Evolutionary conservation across 148 eudicot genomes (phyloP).

Genomic region (Rhododendron ferrugineum): DNA sequence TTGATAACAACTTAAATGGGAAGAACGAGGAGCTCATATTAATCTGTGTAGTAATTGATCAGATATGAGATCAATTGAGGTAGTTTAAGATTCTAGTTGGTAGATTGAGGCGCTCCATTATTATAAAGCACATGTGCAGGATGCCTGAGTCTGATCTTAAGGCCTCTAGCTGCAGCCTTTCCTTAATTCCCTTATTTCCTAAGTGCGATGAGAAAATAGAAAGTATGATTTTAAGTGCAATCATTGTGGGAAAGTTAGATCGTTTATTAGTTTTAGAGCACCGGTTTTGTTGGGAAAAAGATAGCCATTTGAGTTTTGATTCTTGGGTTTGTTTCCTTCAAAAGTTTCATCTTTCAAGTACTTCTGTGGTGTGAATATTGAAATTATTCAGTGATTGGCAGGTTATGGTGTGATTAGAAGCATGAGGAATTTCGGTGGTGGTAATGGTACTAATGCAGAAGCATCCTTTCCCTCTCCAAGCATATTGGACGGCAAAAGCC

Average conservation of each 20-base stretch:
- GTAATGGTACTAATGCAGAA: conserved; percentile 27
- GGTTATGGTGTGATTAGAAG: conserved; percentile 49
- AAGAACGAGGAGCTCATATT: not conserved
- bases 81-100: not conserved
- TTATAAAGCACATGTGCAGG: not conserved
- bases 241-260: not conserved
- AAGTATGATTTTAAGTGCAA: not conserved
- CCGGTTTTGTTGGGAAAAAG: not conserved
- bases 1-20: not conserved
- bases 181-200: not conserved
- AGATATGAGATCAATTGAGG: not conserved
- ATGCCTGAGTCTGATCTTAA: not conserved
- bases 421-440: conserved; percentile 37
- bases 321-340: not conserved
- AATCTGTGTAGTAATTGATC: not conserved
- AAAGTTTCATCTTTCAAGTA: not conserved
- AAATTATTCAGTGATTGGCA: conserved; percentile 27
- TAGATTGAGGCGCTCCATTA: not conserved
- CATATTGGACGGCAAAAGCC: conserved; percentile 26
- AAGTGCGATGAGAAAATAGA: not conserved
- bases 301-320: not conserved
- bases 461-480: conserved; percentile 26
- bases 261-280: not conserved
- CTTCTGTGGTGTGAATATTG: not conserved
- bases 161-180: not conserved